Evolutionary conservation across 345 rosid species (phyloP), one percentile per base, ranked within the genome.

Genomic region (Sonneratia caseolaris): DNA sequence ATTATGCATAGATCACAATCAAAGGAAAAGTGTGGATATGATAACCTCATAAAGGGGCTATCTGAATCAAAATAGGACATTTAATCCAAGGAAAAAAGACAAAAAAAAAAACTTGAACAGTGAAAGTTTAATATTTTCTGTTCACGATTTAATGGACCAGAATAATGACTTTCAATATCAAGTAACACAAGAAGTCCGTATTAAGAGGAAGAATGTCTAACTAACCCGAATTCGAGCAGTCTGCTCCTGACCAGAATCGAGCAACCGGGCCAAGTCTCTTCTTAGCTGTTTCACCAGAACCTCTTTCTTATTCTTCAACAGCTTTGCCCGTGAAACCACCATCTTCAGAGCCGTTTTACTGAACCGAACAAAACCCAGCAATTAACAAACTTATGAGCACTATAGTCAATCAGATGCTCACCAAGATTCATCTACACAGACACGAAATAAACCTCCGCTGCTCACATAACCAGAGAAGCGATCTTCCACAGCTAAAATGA

Each of bases 221-320:
- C 74, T 76, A 75, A 95, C 98, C 76, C 97, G 88, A 80, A 95
- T 89, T 81, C 86, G 80, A 24, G 99, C 99, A 4, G 87, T 90
- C 81, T 78, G 92, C 22, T 86, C 90, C 76, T 92, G 91, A 0
- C 96, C 99, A 11, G 97, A 77, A 73, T 89, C 94, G 2, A 95
- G 88, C 79, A 95, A 79, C 43, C 84, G 88, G 55, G 94, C 93
- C 72, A 92, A 69, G 51, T 92, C 99, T 75, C 90, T 88, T 86
- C 81, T 88, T 73, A 90, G 59, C 24, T 86, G 96, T 77, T 81
- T 91, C 65, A 88, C 82, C 77, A 75, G 93, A 4, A 84, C 83
- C 21, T 77, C 93, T 72, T 82, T 86, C 84, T 85, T 88, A 69
- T 91, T 90, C 86, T 82, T 94, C 81, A 91, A 71, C 15, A 91